A percentile compares a stretch with the other conserved stretches of the same genome.
These are phyloP conservation scores for Wallacemonas sp. DNA, from an alignment of 208 protist species.

Conservation along the genomic window DNA sequence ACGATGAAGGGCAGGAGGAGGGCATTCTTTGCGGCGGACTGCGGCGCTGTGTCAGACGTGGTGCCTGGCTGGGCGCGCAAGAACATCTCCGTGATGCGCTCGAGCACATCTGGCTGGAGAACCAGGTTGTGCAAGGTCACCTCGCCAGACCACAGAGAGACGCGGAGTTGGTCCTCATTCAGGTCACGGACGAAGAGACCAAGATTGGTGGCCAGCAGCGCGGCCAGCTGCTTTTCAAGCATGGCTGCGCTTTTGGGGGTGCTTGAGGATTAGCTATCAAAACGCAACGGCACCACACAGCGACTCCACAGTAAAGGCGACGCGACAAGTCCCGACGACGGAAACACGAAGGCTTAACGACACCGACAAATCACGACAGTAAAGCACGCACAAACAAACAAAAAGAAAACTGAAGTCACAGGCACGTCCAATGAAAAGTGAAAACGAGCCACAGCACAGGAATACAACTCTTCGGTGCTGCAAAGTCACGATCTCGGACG, in stretches of 20 bases:
- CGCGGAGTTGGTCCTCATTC: conserved; percentile 67
- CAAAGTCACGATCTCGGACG: too few species aligned
- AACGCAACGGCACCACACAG: too few species aligned
- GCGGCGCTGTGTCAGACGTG: background rate
- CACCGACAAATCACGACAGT: too few species aligned
- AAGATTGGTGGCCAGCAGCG: conserved; percentile 58
- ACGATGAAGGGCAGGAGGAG: conserved; percentile 75
- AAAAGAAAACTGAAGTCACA: background rate
- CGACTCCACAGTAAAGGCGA: too few species aligned
- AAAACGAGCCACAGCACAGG: too few species aligned
- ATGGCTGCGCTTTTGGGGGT: too few species aligned
- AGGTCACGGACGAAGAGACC: conserved; percentile 71
- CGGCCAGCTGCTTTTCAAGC: conserved; percentile 74
- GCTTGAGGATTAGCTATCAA: too few species aligned
- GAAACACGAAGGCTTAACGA: too few species aligned
- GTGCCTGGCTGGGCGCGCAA: background rate
- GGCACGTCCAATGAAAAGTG: too few species aligned
- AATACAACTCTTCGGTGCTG: too few species aligned
- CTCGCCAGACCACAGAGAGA: conserved; percentile 83
- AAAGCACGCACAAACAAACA: background rate
- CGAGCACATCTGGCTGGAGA: conserved; percentile 58
- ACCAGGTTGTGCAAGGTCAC: conserved; percentile 67
- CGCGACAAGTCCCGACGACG: too few species aligned
- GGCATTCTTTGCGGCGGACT: conserved; percentile 31
- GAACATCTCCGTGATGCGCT: conserved; percentile 42